A percentile compares a stretch with the other conserved stretches of the same genome.
These are phyloP conservation scores for Penicillium sp. DNA, from an alignment of 2,329 filamentous ascomycete species.

Conservation along the genomic window DNA sequence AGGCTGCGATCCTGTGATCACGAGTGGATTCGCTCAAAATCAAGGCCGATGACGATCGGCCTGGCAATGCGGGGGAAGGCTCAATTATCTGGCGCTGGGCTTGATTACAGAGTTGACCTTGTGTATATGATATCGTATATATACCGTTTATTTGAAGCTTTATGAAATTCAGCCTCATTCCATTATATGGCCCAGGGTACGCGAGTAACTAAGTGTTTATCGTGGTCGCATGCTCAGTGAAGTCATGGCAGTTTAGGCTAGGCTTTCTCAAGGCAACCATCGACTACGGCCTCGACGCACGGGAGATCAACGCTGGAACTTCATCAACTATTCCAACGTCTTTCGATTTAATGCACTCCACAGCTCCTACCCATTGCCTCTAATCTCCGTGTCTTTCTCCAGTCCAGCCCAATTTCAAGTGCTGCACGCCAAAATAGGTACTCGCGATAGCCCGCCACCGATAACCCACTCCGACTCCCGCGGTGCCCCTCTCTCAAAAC, in stretches of 20 bases:
- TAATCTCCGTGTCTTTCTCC: too few species aligned
- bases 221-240: background rate
- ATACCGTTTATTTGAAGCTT: background rate
- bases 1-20: too few species aligned
- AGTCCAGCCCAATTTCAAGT: background rate
- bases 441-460: background rate
- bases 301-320: background rate
- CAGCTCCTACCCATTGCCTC: background rate
- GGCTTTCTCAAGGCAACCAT: background rate
- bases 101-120: background rate
- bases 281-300: background rate
- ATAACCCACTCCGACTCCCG: background rate
- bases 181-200: too few species aligned
- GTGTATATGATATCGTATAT: background rate
- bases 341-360: background rate
- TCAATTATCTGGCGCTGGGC: background rate
- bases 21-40: conserved; percentile 9
- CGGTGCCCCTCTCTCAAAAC: conserved; percentile 2
- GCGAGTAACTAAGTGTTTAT: background rate
- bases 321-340: background rate
- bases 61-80: conserved; percentile 3
- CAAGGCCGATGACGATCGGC: conserved; percentile 11
- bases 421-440: background rate
- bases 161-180: background rate
- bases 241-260: background rate